These are phyloP conservation scores for Ajuga chamaepitys DNA, from an alignment of 257 asterid species.

Conservation along the genomic window DNA sequence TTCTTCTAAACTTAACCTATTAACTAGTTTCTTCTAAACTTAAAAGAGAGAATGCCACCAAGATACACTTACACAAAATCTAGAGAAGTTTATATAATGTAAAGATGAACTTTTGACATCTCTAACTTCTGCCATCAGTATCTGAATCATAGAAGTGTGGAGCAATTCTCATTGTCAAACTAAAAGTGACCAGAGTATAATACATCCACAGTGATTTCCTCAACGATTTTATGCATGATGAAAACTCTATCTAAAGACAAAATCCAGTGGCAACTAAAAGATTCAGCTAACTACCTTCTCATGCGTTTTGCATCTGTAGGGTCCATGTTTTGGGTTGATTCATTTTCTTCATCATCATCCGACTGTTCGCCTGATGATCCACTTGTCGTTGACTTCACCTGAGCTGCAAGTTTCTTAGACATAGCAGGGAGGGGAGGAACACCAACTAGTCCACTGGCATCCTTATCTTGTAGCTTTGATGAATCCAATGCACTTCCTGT, in stretches of 20 bases:
- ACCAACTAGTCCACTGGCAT: constrained; percentile 44
- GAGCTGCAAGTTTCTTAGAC: constrained; percentile 46
- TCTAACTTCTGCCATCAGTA: not conserved
- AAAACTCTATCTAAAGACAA: not conserved
- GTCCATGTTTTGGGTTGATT: constrained; percentile 46
- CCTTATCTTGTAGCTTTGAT: constrained; percentile 48
- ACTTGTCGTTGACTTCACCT: constrained; percentile 75
- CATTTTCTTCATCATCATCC: constrained; percentile 88
- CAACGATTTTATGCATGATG: not conserved
- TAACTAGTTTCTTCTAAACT: not conserved
- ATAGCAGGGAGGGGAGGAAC: constrained; percentile 49
- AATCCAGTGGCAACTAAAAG: constrained; percentile 3
- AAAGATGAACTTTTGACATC: not conserved
- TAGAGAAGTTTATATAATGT: no score
- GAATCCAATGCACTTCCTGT: constrained; percentile 42
- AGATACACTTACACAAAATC: not conserved
- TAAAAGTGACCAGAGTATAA: not conserved
- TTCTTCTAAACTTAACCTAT: no score
- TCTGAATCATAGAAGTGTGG: not conserved
- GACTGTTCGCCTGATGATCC: constrained; percentile 89
- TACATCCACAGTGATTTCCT: not conserved
- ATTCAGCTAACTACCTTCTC: constrained; percentile 63
- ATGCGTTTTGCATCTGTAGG: constrained; percentile 77
- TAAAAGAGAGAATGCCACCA: not conserved
- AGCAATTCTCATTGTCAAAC: not conserved